These are phyloP conservation scores for Colletotrichum sojae DNA, from an alignment of 2,329 filamentous ascomycete genomes.

Conservation along the genomic window DNA sequence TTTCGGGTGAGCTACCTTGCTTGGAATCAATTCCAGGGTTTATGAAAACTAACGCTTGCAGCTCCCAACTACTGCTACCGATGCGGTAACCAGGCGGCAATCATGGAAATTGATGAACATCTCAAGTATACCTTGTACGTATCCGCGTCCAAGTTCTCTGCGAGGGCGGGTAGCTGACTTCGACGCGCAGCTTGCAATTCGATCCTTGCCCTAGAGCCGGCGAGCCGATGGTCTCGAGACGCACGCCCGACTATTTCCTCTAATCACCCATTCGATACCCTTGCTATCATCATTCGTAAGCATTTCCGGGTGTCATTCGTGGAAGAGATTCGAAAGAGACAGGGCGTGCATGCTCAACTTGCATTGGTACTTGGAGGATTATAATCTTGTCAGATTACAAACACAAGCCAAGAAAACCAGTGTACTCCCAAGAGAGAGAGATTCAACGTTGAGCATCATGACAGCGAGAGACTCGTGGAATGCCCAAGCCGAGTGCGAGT, in stretches of 20 bases:
- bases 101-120: slow-evolving; percentile 99
- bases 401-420: slow-evolving; percentile 37
- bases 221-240: slow-evolving; percentile 98
- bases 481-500: slow-evolving; percentile 7
- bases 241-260: slow-evolving; percentile 99
- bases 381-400: slow-evolving; percentile 41
- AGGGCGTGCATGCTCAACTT: slow-evolving; percentile 36
- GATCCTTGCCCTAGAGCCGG: slow-evolving; percentile 97
- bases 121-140: slow-evolving; percentile 99
- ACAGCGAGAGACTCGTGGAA: slow-evolving; percentile 9
- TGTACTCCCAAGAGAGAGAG: slow-evolving; percentile 41
- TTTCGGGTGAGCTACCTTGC: slow-evolving; percentile 78
- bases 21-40: slow-evolving; percentile 41
- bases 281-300: slow-evolving; percentile 14
- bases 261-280: slow-evolving; percentile 61
- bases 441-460: slow-evolving; percentile 38
- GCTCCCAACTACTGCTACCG: slow-evolving; percentile 98
- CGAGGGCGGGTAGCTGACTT: slow-evolving; percentile 45
- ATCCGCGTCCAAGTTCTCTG: not conserved
- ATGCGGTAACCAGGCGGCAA: slow-evolving; percentile 99
- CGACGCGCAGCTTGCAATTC: slow-evolving; percentile 86
- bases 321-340: slow-evolving; percentile 36
- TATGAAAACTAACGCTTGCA: slow-evolving; percentile 47
- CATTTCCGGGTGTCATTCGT: slow-evolving; percentile 19
- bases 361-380: slow-evolving; percentile 39